Conservation (phyloP, 1,139 yeast species). For the Zygosaccharomyces pseudobailii region DNA sequence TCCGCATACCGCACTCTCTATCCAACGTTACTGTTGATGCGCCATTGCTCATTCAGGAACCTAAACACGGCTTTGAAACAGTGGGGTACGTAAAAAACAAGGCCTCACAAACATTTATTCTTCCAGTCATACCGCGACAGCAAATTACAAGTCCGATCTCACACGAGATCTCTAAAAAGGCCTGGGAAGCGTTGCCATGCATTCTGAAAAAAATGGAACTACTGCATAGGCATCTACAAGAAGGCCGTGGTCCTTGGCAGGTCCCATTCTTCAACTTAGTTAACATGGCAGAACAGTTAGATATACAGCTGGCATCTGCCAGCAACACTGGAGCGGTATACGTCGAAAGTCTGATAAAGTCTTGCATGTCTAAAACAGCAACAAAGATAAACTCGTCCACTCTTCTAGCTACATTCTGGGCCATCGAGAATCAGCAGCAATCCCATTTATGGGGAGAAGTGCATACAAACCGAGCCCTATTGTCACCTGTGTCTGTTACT, state of each 20-base stretch:
- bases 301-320: slow-evolving; percentile 2
- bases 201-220: slow-evolving; percentile 44
- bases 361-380: neutral
- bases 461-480: slow-evolving; percentile 22
- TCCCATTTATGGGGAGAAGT: slow-evolving; percentile 30
- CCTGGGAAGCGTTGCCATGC: slow-evolving; percentile 37
- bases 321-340: slow-evolving; percentile 5
- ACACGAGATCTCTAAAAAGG: slow-evolving; percentile 26
- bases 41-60: slow-evolving; percentile 31
- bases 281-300: slow-evolving; percentile 32
- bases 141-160: slow-evolving; percentile 27
- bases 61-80: slow-evolving; percentile 20
- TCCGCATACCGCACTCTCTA: slow-evolving; percentile 46
- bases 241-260: slow-evolving; percentile 44
- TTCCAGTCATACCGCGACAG: slow-evolving; percentile 29
- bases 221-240: slow-evolving; percentile 52
- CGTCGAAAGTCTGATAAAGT: slow-evolving; percentile 4
- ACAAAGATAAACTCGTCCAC: slow-evolving; percentile 16
- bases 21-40: slow-evolving; percentile 13
- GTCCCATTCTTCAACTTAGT: slow-evolving; percentile 48
- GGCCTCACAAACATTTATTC: slow-evolving; percentile 20
- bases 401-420: slow-evolving; percentile 29
- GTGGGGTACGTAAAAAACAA: slow-evolving; percentile 34
- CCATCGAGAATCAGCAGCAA: slow-evolving; percentile 27
- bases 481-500: slow-evolving; percentile 30